Base-by-base conservation (phyloP, 106 monocot species). In the Allium fistulosum region DNA sequence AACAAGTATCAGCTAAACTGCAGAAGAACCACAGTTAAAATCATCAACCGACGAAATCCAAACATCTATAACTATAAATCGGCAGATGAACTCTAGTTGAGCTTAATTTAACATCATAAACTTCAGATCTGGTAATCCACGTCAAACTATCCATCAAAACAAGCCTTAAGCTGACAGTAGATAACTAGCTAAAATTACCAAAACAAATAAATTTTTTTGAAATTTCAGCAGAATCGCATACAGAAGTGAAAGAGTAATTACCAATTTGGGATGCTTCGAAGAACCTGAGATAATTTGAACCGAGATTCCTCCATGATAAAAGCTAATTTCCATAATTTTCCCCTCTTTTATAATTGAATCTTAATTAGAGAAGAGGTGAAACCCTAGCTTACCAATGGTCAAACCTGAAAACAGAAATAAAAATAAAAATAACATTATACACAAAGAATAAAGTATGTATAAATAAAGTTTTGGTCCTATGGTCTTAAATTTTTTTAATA, bases 341-440 rank as follows among this genome's bases (percentile, higher is more conserved):
- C 48, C 17, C 17, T 50, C 65, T 37, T 37, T 37, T 37, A 37
- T 37, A 37, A 37, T 37, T 50, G 51, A 65, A 65, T 65, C 65
- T 49, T 50, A 65, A 65, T 49, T 49, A 50, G 7, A 22, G 50
- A 50, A 7, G 50, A 27, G 49, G 62, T 6, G 60, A 65, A 65
- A 65, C 65, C 65, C 65, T 65, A 65, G 65, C 49, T 65, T 50
- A 65, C 49, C 65, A 65, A 65, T 53, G 53, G 52, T 67, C 67
- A 67, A 67, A 67, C 67, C 26, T 26, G 49, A 48, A 46, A 48
- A 27, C 50, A 67, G 15, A 51, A 67, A 53, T 26, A 67, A 48
- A 64, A 64, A 64, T 28, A 28, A 61, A 66, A 66, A 51, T 27
- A 0, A 17, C 67, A 50, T 26, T 26, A 53, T 67, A 67, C 67